phyloP scores from a whole-genome alignment of 257 asterid genomes.

The Henckelia pumila region DNA sequence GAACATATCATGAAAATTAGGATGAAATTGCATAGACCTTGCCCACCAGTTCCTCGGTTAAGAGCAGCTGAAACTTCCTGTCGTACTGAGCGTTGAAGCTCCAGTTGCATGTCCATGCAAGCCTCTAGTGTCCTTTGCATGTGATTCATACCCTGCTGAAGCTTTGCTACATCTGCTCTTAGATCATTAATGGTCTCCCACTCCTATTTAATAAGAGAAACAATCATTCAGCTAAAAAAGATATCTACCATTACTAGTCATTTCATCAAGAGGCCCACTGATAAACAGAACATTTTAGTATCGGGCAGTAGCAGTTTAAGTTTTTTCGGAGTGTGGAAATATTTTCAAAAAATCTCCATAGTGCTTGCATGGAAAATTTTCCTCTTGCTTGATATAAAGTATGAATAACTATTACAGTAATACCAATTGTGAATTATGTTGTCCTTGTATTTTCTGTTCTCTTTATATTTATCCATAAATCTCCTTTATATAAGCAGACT shows the following conservation, averaged over 20 bases:
- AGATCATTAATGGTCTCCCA: not conserved
- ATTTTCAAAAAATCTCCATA: no score
- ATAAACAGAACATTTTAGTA: no score
- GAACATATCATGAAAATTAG: not conserved
- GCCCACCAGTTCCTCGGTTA: not conserved
- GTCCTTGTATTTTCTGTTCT: no score
- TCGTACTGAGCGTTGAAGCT: constrained; percentile 89
- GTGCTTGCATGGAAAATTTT: no score
- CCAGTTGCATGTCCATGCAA: constrained; percentile 62
- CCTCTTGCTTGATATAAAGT: no score
- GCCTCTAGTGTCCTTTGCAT: not conserved
- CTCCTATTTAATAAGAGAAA: not conserved
- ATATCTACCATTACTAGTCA: not conserved
- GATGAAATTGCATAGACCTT: not conserved
- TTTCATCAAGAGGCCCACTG: not conserved
- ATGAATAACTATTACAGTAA: no score
- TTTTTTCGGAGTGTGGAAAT: no score
- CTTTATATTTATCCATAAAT: no score
- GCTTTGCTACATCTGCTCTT: not conserved
- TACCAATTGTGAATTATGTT: no score
- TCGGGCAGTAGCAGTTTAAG: no score
- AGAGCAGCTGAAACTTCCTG: constrained; percentile 95
- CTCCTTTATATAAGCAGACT: no score
- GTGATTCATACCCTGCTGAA: not conserved
- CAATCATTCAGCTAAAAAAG: not conserved